A percentile compares a stretch with the other conserved stretches of the same genome.
phyloP scores from a whole-genome alignment of 139 green algal species.

The Astrephomene gubernaculifera region DNA sequence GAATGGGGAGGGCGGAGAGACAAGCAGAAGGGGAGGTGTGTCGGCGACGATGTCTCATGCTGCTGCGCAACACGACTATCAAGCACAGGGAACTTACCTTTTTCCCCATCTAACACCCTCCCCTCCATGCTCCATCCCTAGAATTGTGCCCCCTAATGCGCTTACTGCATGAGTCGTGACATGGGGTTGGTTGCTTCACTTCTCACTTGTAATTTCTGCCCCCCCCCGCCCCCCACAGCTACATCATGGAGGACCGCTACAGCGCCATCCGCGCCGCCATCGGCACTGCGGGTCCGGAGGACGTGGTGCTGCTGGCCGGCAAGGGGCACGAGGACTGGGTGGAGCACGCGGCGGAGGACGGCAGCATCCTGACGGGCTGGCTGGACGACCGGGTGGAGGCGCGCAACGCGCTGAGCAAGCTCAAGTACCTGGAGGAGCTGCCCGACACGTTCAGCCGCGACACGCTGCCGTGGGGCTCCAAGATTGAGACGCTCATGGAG shows the following conservation, averaged over 20 bases:
- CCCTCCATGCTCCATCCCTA: too few species aligned
- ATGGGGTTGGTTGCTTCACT: too few species aligned
- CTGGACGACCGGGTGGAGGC: slow-evolving; percentile 87
- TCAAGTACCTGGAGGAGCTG: slow-evolving; percentile 71
- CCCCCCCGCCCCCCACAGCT: too few species aligned
- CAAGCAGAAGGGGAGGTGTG: too few species aligned
- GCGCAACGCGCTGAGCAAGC: slow-evolving; percentile 82
- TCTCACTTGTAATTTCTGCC: too few species aligned
- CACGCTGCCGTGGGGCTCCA: slow-evolving; percentile 60
- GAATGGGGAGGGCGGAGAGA: too few species aligned
- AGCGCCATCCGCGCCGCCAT: slow-evolving; percentile 96
- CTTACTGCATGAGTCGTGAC: too few species aligned
- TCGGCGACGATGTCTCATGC: too few species aligned
- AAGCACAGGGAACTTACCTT: too few species aligned
- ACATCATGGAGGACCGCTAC: slow-evolving; percentile 83
- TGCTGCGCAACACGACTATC: too few species aligned
- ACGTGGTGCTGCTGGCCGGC: slow-evolving; percentile 93
- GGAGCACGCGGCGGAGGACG: slow-evolving; percentile 70
- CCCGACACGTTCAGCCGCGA: slow-evolving; percentile 55
- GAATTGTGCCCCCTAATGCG: too few species aligned
- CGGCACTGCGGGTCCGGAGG: slow-evolving; percentile 82
- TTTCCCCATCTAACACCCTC: too few species aligned
- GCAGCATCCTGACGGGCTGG: slow-evolving; percentile 75
- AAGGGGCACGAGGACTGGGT: slow-evolving; percentile 87
- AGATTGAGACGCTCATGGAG: slow-evolving; percentile 51